Evolutionary conservation across 2,329 filamentous ascomycete genomes (phyloP), one percentile per base, ranked within the genome.

Genomic region (Pleurostoma richardsiae): DNA sequence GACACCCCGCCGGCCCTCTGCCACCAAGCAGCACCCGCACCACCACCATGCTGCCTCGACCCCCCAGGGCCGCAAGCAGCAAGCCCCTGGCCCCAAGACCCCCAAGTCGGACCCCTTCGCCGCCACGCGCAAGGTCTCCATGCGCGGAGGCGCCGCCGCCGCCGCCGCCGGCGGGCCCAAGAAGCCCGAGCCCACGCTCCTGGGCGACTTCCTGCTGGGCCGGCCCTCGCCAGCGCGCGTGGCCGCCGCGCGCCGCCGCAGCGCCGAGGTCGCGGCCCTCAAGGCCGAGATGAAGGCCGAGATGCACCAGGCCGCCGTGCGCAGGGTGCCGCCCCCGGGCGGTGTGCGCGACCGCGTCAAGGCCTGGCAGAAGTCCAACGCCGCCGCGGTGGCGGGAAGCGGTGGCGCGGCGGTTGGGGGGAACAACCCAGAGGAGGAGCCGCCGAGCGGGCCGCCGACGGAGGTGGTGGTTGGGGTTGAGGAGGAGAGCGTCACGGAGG

Each of bases 301-400:
- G 55, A 81, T 81, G 77, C 77, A 76, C 44, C 71, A 82, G 54
- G 79, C 71, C 5, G 66, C 74, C n/a, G 79, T 77, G 44, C 75
- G 67, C 61, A 82, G 71, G 65, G 73, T 81, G 55, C 83, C 71
- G 66, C 79, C 71, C 59, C 86, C 81, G 0, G 77, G 79, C 4
- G 80, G 80, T n/a, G 86, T 95, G 42, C 80, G 80, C 52, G 86
- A 88, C 54, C 83, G 90, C 58, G 88, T 96, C 45, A 85, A 84
- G 56, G 79, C 85, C 66, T 96, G 90, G 90, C 90, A 96, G 65
- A 85, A 85, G 59, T 74, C 84, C 54, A 89, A 86, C 58, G 86
- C 85, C 31, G 77, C 79, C 5, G 85, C 83, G 29, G 77, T 85
- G 66, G 68, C 59, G 4, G 67, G 66, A 2, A 75, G 70, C 3